Base-by-base conservation (phyloP, 352 stramenopile genomes). In the Peronospora tabacina region DNA sequence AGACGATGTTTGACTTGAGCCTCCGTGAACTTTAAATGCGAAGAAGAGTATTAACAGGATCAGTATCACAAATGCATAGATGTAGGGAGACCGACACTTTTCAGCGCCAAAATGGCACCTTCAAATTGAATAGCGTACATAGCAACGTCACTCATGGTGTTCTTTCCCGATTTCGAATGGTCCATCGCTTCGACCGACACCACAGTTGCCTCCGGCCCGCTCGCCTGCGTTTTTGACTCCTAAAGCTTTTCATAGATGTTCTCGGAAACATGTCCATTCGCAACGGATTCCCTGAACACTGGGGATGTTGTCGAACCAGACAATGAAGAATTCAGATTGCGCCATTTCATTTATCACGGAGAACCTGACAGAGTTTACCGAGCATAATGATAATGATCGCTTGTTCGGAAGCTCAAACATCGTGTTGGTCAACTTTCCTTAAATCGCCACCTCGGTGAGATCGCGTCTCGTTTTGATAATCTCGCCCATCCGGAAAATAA, bases 81-180 rank as follows among this genome's bases (percentile, higher is more conserved):
- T 0, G 59, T 56, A 13, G 75, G 70, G 22, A 85, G 65, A 10
- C 51, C 61, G 13, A 82, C 55, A 1, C 58, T 58, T 45, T 73
- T 77, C 12, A 87, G 45, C 15, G 61, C 71, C 28, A 83, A 36
- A 19, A 82, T 54, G 8, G 69, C 72, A 5, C 68, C 65, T 12
- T 68, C 66, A 26, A 85, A 76, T 59, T 84, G 72, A 40, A 75
- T 66, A 6, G 52, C 69, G 48, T 79, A 76, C 49, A 60, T 54
- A 1, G 52, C 58, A 13, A 85, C 37, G 26, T 80, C 68, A 16
- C 63, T 61, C 3, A 63, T 50, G 12, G 61, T 76, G 46, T 63
- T 75, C 29, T 63, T 56, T 0, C 43, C 40, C 5, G 32, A 16
- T 30, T 70, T 70, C 1, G 53, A 58, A 6, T 67, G 35, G 41